phyloP scores from a whole-genome alignment of 2,329 filamentous ascomycete genomes.

The Pseudogymnoascus verrucosus region DNA sequence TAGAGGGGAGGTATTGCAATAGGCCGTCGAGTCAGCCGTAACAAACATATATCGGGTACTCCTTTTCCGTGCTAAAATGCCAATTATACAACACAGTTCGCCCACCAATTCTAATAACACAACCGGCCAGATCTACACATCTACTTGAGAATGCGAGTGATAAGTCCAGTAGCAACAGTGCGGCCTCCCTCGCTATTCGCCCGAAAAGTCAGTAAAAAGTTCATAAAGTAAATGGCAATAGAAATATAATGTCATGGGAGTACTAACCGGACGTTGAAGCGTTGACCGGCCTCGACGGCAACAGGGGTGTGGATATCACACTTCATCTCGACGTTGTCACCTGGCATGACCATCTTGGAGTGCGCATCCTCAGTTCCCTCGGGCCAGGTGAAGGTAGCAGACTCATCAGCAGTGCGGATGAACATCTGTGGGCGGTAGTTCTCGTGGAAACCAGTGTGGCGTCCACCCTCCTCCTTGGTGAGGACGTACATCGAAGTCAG shows the following conservation, averaged over 20 bases:
- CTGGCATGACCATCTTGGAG: constrained; percentile 87
- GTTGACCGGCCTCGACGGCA: constrained; percentile 83
- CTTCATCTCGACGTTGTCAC: constrained; percentile 98
- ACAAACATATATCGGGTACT: constrained; percentile 9
- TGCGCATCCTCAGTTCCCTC: constrained; percentile 67
- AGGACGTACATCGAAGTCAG: constrained; percentile 94
- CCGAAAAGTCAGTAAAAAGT: not conserved
- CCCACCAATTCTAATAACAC: constrained; percentile 7
- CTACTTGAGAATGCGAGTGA: constrained; percentile 60
- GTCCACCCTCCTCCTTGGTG: constrained; percentile 95
- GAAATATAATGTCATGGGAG: not conserved
- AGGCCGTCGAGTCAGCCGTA: constrained; percentile 5
- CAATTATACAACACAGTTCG: constrained; percentile 10
- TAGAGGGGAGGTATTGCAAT: not conserved
- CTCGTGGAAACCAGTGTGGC: constrained; percentile 88
- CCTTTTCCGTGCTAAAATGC: constrained; percentile 9
- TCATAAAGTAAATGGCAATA: not conserved
- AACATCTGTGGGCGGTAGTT: constrained; percentile 98
- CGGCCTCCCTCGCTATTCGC: constrained; percentile 66
- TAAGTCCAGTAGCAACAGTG: constrained; percentile 75
- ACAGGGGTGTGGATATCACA: constrained; percentile 77
- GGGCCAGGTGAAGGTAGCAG: constrained; percentile 74
- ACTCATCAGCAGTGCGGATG: constrained; percentile 83
- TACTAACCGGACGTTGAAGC: constrained; percentile 76
- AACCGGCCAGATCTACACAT: not conserved